These are phyloP conservation scores for Paspalum vaginatum DNA, from an alignment of 176 grass and related monocot species.

Conservation along the genomic window DNA sequence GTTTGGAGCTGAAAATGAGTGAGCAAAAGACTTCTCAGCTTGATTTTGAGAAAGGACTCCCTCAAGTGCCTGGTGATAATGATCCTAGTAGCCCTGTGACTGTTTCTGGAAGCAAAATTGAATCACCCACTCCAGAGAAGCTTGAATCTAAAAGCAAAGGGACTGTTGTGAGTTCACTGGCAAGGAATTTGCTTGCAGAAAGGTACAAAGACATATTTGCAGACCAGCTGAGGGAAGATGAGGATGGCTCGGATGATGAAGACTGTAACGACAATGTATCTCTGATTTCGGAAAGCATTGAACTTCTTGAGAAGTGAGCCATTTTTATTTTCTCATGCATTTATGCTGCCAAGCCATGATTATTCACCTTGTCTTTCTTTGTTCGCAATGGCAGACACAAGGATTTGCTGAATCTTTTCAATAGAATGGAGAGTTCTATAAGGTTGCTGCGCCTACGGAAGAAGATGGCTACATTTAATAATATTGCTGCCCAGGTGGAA, in stretches of 20 bases:
- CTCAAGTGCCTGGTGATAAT: constrained; percentile 39
- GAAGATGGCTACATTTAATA: constrained; percentile 70
- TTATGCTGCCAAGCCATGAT: constrained; percentile 7
- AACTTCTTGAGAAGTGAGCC: constrained; percentile 78
- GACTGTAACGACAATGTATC: constrained; percentile 20
- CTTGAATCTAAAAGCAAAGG: constrained; percentile 62
- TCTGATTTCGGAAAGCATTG: constrained; percentile 32
- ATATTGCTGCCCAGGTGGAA: constrained; percentile 78
- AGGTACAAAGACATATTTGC: constrained; percentile 66
- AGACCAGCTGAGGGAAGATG: constrained; percentile 18
- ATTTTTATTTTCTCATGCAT: constrained; percentile 31
- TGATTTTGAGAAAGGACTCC: constrained; percentile 29
- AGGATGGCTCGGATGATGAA: constrained; percentile 39
- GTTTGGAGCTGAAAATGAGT: constrained; percentile 48
- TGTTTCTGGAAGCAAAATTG: constrained; percentile 42
- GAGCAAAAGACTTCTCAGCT: constrained; percentile 38
- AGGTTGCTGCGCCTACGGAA: constrained; percentile 80
- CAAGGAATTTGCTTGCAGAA: constrained; percentile 63
- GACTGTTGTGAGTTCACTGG: constrained; percentile 57
- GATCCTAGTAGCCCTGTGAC: constrained; percentile 44
- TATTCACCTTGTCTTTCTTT: constrained; percentile 38
- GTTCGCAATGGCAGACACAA: constrained; percentile 51
- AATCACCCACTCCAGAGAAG: constrained; percentile 84
- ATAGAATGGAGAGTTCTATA: constrained; percentile 82
- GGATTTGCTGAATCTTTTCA: constrained; percentile 73